A percentile compares a stretch with the other conserved stretches of the same genome.
phyloP scores from a whole-genome alignment of 306 rosid species.

The Canavalia gladiata region DNA sequence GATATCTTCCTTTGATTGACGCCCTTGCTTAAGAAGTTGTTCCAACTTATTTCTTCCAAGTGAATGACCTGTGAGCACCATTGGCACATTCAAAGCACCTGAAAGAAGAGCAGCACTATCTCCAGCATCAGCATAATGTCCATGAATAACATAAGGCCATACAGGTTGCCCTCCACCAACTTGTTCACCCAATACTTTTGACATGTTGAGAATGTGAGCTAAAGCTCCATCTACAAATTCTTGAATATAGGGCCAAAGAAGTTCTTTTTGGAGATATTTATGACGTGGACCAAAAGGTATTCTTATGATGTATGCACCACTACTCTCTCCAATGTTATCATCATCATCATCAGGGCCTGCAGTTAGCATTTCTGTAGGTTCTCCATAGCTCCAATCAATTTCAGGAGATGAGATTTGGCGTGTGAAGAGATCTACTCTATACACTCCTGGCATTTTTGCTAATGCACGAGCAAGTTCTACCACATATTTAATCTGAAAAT shows the following conservation, averaged over 20 bases:
- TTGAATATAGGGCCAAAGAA: slow-evolving; percentile 87
- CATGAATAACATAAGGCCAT: slow-evolving; percentile 93
- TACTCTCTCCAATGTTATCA: slow-evolving; percentile 75
- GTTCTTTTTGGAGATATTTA: slow-evolving; percentile 75
- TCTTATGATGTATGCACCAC: slow-evolving; percentile 87
- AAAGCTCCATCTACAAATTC: slow-evolving; percentile 93
- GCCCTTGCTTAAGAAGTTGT: slow-evolving; percentile 88
- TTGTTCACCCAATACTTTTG: slow-evolving; percentile 87
- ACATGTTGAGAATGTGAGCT: slow-evolving; percentile 90
- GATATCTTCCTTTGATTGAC: slow-evolving; percentile 88
- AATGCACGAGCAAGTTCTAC: slow-evolving; percentile 91
- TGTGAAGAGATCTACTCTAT: slow-evolving; percentile 85
- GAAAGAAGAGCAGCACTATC: slow-evolving; percentile 92
- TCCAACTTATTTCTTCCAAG: slow-evolving; percentile 91
- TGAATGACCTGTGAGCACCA: slow-evolving; percentile 90
- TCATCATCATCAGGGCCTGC: slow-evolving; percentile 65
- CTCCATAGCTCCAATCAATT: slow-evolving; percentile 92
- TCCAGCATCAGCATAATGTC: slow-evolving; percentile 92
- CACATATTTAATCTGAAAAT: slow-evolving; percentile 78
- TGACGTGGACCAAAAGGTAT: slow-evolving; percentile 92
- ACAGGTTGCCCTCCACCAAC: slow-evolving; percentile 82
- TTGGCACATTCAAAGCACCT: slow-evolving; percentile 87
- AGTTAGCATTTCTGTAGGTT: slow-evolving; percentile 87
- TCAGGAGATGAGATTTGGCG: slow-evolving; percentile 84
- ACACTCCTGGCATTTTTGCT: slow-evolving; percentile 88